A percentile compares a stretch with the other conserved stretches of the same genome.
Evolutionary conservation across 2,329 filamentous ascomycete genomes (phyloP).

Genomic region (Calonectria henricotiae): DNA sequence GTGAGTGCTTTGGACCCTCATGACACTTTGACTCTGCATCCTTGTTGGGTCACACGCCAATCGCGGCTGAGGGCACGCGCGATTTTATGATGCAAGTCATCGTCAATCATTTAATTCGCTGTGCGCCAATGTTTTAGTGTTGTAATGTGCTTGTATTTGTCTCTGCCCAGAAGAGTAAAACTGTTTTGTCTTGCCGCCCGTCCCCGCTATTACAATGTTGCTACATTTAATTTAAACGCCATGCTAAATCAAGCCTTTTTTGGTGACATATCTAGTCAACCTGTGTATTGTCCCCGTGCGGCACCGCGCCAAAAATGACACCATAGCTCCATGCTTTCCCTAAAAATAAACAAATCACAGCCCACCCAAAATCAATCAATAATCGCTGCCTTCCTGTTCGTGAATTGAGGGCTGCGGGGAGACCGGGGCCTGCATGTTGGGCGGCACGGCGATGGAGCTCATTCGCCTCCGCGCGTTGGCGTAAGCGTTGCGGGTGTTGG

Average conservation of each 20-base stretch:
- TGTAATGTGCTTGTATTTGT: neutral
- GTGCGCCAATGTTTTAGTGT: neutral
- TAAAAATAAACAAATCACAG: neutral
- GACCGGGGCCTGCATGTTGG: neutral
- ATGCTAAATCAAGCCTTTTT: slow-evolving; percentile 17
- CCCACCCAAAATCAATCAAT: neutral
- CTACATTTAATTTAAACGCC: slow-evolving; percentile 23
- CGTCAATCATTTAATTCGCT: slow-evolving; percentile 1
- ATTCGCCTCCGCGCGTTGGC: slow-evolving; percentile 30
- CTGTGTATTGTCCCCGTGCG: slow-evolving; percentile 7
- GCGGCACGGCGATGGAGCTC: slow-evolving; percentile 27
- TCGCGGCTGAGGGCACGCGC: slow-evolving; percentile 14
- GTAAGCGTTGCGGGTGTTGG: slow-evolving; percentile 21
- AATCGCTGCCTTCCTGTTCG: neutral
- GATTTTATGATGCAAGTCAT: slow-evolving; percentile 3
- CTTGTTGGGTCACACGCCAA: slow-evolving; percentile 9
- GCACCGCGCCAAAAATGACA: slow-evolving; percentile 4
- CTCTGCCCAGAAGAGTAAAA: slow-evolving; percentile 3
- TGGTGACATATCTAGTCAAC: slow-evolving; percentile 6
- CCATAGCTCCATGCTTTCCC: slow-evolving; percentile 17
- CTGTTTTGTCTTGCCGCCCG: neutral
- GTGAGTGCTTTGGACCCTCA: slow-evolving; percentile 12
- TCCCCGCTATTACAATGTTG: slow-evolving; percentile 9
- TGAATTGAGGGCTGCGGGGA: neutral
- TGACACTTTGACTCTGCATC: neutral